Evolutionary conservation across 1,284 basidiomycete genomes (phyloP), one percentile per base, ranked within the genome.

Genomic region (Rugosomyces carneus): DNA sequence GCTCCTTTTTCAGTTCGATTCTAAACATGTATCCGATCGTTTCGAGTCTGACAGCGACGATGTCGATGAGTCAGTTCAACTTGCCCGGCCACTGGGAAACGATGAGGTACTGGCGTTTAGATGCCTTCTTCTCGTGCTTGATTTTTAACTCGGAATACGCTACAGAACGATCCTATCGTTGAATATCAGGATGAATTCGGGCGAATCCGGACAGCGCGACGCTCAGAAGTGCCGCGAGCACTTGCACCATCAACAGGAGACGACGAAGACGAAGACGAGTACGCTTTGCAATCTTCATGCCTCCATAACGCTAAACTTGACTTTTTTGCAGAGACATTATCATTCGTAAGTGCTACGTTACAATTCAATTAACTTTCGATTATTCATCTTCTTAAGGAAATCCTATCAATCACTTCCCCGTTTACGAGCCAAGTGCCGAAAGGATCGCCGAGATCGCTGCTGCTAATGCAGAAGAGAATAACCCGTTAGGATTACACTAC

Each of bases 101-200:
- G n/a, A 66, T 23, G 72, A 73, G 49, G 76, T 78, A 47, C 29
- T 64, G 53, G n/a, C 45, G 13, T 37, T 4, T 37, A 5, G 11
- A 1, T 3, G 4, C 7, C 29, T 31, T 31, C 13, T 11, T 31
- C 7, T 11, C 6, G 3, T 4, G 11, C 7, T n/a, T 31, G 13
- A 11, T 31, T 11, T 8, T 5, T 32, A 11, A 4, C 36, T 31
- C 20, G 41, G 35, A n/a, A n/a, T 23, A 10, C 4, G 23, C 24
- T 19, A 11, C 39, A 81, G 75, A 74, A 81, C 48, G 89, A 92
- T 57, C 86, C 87, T 7, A 66, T 90, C 32, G 72, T 93, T 11
- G 90, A 93, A 60, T 92, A 89, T 53, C 76, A 81, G 53, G 91
- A 94, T 56, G 91, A 93, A 57, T 89, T 90, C 58, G 91, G 92